Evolutionary conservation across 1,284 basidiomycete species (phyloP).

Genomic region (Ceratobasidium papillatum): DNA sequence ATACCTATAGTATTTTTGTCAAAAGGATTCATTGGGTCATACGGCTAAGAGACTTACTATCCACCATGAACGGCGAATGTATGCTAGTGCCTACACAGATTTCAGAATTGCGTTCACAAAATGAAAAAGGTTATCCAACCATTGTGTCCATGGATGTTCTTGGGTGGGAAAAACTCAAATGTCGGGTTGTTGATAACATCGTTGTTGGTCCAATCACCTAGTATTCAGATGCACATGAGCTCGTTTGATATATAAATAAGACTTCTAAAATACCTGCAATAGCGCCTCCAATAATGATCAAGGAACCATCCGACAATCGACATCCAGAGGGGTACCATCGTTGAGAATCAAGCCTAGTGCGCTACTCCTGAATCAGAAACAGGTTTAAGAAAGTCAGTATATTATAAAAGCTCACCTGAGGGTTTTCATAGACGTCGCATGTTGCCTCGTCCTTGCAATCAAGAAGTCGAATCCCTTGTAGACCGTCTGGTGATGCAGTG

Average conservation of each 20-base stretch:
- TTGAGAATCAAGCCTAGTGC: conserved; percentile 53
- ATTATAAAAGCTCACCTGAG: conserved; percentile 52
- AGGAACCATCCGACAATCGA: conserved; percentile 46
- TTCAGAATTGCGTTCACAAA: background rate
- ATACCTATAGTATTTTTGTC: background rate
- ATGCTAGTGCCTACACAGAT: background rate
- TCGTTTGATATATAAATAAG: background rate
- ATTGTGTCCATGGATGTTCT: conserved; percentile 44
- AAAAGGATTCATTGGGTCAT: too few relatives aligned
- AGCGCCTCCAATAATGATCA: conserved; percentile 49
- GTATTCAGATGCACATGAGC: conserved; percentile 55
- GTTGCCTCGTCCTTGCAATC: background rate
- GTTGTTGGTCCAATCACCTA: conserved; percentile 85
- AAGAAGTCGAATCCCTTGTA: conserved; percentile 53
- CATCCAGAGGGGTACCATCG: conserved; percentile 58
- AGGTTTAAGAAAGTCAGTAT: too few relatives aligned
- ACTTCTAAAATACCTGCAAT: conserved; percentile 20
- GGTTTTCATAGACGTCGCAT: conserved; percentile 74
- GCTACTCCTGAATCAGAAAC: conserved; percentile 51
- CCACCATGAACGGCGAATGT: conserved; percentile 49
- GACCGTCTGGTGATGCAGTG: conserved; percentile 48
- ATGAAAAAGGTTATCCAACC: conserved; percentile 49
- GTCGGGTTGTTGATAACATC: conserved; percentile 60
- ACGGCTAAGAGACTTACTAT: background rate
- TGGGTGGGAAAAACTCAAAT: conserved; percentile 49